Conservation (phyloP, 805 yeast genomes). For the Saccharomyces cerevisiae region DNA sequence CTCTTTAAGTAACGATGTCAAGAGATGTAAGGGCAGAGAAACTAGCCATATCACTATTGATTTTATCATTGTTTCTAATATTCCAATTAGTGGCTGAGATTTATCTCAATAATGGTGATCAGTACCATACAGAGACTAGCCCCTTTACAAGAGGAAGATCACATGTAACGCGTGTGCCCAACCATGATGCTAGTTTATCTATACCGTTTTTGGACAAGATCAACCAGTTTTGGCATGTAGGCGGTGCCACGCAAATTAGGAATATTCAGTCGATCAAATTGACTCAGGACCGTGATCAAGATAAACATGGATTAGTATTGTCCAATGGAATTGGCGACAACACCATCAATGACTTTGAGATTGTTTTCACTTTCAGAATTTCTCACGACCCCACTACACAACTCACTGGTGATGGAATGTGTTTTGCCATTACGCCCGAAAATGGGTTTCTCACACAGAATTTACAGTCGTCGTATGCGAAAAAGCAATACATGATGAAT, state of each 20-base stretch:
- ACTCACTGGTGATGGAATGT: constrained; percentile 24
- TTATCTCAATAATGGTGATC: background rate
- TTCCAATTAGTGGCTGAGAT: constrained; percentile 1
- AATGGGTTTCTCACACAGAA: constrained; percentile 22
- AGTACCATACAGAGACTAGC: background rate
- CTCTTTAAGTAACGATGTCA: background rate
- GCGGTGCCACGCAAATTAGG: constrained; percentile 24
- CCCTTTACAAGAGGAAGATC: background rate
- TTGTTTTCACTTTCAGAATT: constrained; percentile 14
- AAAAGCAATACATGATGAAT: constrained; percentile 22
- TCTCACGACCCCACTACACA: constrained; percentile 2
- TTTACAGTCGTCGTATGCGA: constrained; percentile 21
- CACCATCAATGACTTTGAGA: constrained; percentile 27
- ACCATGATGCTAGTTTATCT: constrained; percentile 22
- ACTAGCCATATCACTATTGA: background rate
- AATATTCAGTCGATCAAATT: constrained; percentile 20
- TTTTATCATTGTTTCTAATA: background rate
- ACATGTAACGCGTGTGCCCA: constrained; percentile 3
- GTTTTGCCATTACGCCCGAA: constrained; percentile 22
- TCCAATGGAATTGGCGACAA: constrained; percentile 30
- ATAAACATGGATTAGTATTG: constrained; percentile 18
- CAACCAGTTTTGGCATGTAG: constrained; percentile 24
- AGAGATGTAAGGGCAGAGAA: background rate
- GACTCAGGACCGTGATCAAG: constrained; percentile 11
- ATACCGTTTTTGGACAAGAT: constrained; percentile 25